Evolutionary conservation across 192 early-diverging fungal genomes (phyloP), one percentile per base, ranked within the genome.

Genomic region (Podila clonocystis): DNA sequence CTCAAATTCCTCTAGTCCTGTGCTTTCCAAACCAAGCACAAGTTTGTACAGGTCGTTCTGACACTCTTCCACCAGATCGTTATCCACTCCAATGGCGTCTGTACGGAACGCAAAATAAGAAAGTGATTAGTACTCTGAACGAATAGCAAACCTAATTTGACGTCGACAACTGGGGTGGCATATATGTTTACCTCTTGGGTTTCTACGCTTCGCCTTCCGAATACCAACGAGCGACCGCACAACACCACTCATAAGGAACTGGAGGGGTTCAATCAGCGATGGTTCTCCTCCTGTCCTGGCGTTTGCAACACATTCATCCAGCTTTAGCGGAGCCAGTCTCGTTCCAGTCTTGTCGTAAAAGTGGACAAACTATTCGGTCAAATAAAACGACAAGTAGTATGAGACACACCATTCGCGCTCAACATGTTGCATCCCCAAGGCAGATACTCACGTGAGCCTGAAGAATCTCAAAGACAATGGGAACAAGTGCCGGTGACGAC

Each of bases 1-100:
- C 62, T 85, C 89, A 75, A 88, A 94, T 62, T 94, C 92, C 38
- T 89, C 88, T n/a, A 91, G 68, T 49, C 90, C 89, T 0, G 87
- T 82, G 13, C 83, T 82, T 9, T 87, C 60, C 26, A 94, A 74
- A 13, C 88, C 74, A 8, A 71, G 50, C 20, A 86, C 68, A 28
- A 91, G 52, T 28, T 72, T 80, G 7, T 59, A 24, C 63, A 85
- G 49, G 7, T 70, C 57, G 5, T 62, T 65, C 52, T 75, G 63
- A 24, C 70, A 72, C 6, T 74, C 69, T 17, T 63, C 22, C 20
- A 85, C 49, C 26, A 75, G 58, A 17, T 57, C 30, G 28, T 74
- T 62, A 49, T 85, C 74, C 8, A 58, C 67, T 1, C 48, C 38
- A 22, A 58, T 57, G 7, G 28, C 17, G 20, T 66, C 17, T 61